Percentiles rank a stretch among this genome's conserved stretches.
These are phyloP conservation scores for Litsea cubeba DNA, from an alignment of 164 flowering plant species.

Conservation along the genomic window DNA sequence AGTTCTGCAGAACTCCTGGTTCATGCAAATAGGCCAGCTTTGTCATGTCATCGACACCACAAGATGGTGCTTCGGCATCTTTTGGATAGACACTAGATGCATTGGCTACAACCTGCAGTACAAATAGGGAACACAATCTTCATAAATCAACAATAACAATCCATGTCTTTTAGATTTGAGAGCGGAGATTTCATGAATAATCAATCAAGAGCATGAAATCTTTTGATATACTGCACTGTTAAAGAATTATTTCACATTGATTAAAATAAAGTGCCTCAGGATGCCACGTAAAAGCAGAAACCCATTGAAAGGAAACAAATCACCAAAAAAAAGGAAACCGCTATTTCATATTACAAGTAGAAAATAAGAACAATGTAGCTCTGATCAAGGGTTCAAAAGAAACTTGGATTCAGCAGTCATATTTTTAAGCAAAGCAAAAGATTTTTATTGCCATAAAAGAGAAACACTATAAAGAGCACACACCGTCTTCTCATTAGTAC, in stretches of 20 bases:
- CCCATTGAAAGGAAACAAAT: too few relatives aligned
- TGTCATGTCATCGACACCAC: constrained; percentile 99
- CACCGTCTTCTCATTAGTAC: constrained; percentile 65
- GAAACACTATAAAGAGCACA: background rate
- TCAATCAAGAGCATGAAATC: background rate
- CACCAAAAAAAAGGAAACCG: too few relatives aligned
- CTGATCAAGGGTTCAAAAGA: too few relatives aligned
- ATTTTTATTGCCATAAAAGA: background rate
- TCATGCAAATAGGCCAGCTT: constrained; percentile 96
- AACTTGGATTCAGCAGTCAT: too few relatives aligned
- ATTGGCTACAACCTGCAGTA: constrained; percentile 63
- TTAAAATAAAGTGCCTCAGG: background rate
- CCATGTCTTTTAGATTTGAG: background rate
- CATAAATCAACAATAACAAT: background rate
- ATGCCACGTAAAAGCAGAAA: too few relatives aligned
- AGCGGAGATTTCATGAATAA: background rate
- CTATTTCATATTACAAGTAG: too few relatives aligned
- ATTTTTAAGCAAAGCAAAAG: too few relatives aligned
- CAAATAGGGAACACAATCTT: background rate
- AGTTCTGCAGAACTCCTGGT: constrained; percentile 87
- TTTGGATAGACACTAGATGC: constrained; percentile 70
- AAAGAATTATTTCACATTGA: background rate
- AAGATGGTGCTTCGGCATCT: constrained; percentile 83
- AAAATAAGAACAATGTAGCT: too few relatives aligned
- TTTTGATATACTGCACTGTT: background rate